A percentile compares a stretch with the other conserved stretches of the same genome.
These are phyloP conservation scores for Sinapis alba DNA, from an alignment of 441 rosid genomes.

Conservation along the genomic window DNA sequence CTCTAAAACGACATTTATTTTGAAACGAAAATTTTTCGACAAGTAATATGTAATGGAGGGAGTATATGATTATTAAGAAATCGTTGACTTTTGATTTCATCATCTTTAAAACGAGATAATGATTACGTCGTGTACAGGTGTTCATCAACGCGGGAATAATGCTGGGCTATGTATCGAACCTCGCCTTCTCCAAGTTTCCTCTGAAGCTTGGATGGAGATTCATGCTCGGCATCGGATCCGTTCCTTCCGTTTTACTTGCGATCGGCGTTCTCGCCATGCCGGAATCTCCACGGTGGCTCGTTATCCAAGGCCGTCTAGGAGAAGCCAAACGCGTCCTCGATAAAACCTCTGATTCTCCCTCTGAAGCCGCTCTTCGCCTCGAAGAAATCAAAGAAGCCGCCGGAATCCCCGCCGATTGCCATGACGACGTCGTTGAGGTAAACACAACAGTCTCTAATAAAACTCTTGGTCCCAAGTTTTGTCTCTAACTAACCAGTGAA, in stretches of 20 bases:
- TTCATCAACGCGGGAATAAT: constrained; percentile 71
- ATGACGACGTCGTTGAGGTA: constrained; percentile 63
- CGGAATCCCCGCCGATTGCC: constrained; percentile 71
- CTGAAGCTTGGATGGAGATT: constrained; percentile 62
- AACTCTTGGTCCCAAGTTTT: background rate
- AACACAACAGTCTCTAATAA: background rate
- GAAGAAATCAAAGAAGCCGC: constrained; percentile 74
- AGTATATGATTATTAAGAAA: background rate
- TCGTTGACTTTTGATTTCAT: background rate
- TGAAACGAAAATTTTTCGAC: too few species aligned
- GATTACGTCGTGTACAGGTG: constrained; percentile 51
- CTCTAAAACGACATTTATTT: too few species aligned
- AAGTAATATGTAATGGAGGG: too few species aligned
- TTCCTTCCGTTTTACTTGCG: constrained; percentile 64
- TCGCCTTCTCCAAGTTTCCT: constrained; percentile 61
- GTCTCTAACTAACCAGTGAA: background rate
- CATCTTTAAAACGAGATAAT: background rate
- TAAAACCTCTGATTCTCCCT: constrained; percentile 58
- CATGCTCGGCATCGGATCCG: constrained; percentile 77
- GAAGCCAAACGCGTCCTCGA: constrained; percentile 73
- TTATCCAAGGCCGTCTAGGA: constrained; percentile 79
- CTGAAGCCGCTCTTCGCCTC: constrained; percentile 59
- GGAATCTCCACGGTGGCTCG: constrained; percentile 78
- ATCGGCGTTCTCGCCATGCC: constrained; percentile 50
- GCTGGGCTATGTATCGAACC: constrained; percentile 79